Percentiles rank a stretch among this genome's conserved stretches.
phyloP scores from a whole-genome alignment of 78 protist species.

The Salpingoeca rosetta region DNA sequence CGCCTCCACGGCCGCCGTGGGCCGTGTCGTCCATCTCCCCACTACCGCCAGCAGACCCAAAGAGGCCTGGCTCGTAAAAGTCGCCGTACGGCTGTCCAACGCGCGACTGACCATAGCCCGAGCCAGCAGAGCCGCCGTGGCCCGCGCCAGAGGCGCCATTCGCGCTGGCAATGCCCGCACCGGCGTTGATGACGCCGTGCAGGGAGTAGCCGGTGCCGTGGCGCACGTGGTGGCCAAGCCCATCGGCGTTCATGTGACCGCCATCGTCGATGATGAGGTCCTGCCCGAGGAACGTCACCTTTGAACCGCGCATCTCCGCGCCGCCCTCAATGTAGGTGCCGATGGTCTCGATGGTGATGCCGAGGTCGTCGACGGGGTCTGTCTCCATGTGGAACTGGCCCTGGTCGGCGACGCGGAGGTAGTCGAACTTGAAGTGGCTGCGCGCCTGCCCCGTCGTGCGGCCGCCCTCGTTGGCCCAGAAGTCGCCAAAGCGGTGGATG shows the following conservation, averaged over 20 bases:
- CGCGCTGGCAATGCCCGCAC: neutral
- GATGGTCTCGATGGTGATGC: neutral
- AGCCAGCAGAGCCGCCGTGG: neutral
- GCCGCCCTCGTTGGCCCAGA: neutral
- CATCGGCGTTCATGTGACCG: neutral
- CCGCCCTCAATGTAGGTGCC: neutral
- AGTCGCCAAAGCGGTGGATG: neutral
- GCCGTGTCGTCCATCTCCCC: neutral
- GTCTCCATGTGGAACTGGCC: neutral
- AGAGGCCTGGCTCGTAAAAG: neutral
- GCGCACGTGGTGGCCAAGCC: neutral
- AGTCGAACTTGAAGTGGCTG: neutral
- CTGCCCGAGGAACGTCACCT: neutral
- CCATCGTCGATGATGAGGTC: neutral
- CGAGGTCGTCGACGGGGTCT: neutral
- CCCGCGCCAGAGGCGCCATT: neutral
- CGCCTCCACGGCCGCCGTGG: conserved; percentile 1
- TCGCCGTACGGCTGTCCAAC: neutral
- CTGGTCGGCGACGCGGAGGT: neutral
- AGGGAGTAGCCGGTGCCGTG: neutral
- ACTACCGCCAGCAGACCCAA: neutral
- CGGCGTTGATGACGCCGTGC: neutral
- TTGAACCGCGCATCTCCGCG: neutral
- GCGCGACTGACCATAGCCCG: neutral
- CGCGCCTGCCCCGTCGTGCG: neutral